Percentiles rank a stretch among this genome's conserved stretches.
Evolutionary conservation across 805 yeast species (phyloP).

Genomic region (Metschnikowia continentalis): DNA sequence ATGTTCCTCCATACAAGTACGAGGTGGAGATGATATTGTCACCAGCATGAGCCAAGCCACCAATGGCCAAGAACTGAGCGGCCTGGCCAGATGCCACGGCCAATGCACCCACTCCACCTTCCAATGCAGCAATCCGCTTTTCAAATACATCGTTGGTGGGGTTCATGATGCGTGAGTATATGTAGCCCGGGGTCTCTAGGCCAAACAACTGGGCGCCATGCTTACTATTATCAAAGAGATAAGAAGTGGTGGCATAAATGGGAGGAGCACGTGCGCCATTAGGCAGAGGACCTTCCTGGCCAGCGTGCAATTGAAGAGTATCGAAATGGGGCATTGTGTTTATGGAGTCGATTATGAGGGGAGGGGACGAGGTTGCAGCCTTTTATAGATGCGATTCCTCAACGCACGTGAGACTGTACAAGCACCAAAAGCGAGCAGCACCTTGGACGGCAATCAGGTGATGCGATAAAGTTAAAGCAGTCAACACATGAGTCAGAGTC

Average conservation of each 20-base stretch:
- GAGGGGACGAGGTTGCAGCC: background rate
- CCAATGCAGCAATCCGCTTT: constrained; percentile 87
- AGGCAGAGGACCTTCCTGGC: constrained; percentile 68
- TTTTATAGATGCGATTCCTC: constrained; percentile 1
- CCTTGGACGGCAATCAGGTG: no score
- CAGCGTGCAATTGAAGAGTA: constrained; percentile 92
- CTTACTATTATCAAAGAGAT: constrained; percentile 78
- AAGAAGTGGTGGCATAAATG: constrained; percentile 88
- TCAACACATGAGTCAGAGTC: no score
- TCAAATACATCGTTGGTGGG: constrained; percentile 93
- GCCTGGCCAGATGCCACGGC: constrained; percentile 96
- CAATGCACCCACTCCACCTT: constrained; percentile 86
- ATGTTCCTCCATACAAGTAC: constrained; percentile 91
- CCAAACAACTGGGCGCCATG: constrained; percentile 92
- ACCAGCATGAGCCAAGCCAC: constrained; percentile 81
- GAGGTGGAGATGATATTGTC: constrained; percentile 88
- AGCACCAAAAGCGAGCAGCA: background rate
- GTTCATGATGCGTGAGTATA: constrained; percentile 86
- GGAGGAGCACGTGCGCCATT: constrained; percentile 86
- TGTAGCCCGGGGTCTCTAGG: constrained; percentile 75
- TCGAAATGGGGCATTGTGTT: constrained; percentile 63
- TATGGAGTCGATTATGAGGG: background rate
- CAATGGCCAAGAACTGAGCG: constrained; percentile 82
- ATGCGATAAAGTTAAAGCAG: no score
- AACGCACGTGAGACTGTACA: constrained; percentile 4